Base-by-base conservation (phyloP, 805 yeast genomes). In the Kodamaea kaohsiungensis region DNA sequence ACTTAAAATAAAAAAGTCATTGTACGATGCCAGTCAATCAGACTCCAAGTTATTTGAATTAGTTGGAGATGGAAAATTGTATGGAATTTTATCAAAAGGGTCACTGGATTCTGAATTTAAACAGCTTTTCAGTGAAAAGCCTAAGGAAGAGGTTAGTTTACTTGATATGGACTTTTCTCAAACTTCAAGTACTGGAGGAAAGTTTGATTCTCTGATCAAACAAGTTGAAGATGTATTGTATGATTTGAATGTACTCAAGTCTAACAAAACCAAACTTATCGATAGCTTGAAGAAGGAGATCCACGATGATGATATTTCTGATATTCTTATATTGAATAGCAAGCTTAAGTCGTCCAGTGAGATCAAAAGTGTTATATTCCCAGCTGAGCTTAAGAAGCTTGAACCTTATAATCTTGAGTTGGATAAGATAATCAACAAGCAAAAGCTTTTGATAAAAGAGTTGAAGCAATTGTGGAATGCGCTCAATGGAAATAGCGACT, bases 221-320 rank as follows among this genome's bases (percentile, higher is more conserved):
- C 66, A 69, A 18, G 74, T 90, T 2, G 89, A 86, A 53, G 76
- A 80, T n/a, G 67, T 78, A 15, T 72, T 87, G 46, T 82, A 81
- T 48, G 86, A 85, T 53, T 76, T 93, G 62, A 82, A 82, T 54
- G 76, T 81, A 45, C 65, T 91, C 54, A 84, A 84, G 61, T 73
- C 80, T 33, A 95, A 89, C 65, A 83, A 96, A 46, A 67, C 73
- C 5, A 76, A 83, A 39, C 77, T 87, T 1, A 73, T 89, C 37
- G 77, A 77, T 1, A 89, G 85, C 49, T 76, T 93, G 62, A 91
- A 91, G 64, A 78, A 75, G 6, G 81, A 81, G 48, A 85, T 89
- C 35, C 95, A 86, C 62, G 77, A 79, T 12, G 98, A 93, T 70
- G 98, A 93, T 65, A 90, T 91, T 49, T 87, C 96, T 0, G 85